A percentile compares a stretch with the other conserved stretches of the same genome.
Evolutionary conservation across 2,329 filamentous ascomycete genomes (phyloP).

Genomic region (Rutstroemia sydowiana): DNA sequence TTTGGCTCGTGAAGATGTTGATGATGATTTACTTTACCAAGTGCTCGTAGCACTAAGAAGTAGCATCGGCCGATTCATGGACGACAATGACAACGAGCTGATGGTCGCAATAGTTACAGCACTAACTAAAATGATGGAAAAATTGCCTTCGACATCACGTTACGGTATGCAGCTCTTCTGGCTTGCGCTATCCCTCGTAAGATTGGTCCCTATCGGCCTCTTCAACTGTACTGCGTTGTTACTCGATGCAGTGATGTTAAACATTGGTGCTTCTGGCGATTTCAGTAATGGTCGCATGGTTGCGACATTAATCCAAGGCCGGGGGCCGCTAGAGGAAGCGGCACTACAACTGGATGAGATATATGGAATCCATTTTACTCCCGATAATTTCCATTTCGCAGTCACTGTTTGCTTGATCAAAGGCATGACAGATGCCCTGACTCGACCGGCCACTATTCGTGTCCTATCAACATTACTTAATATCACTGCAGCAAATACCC

Average conservation of each 20-base stretch:
- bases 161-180: conserved; percentile 65
- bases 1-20: conserved; percentile 62
- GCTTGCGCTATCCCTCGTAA: conserved; percentile 59
- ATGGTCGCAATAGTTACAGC: conserved; percentile 60
- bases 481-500: conserved; percentile 34
- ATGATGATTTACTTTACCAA: conserved; percentile 64
- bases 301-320: conserved; percentile 52
- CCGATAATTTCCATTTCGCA: conserved; percentile 60
- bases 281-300: conserved; percentile 54
- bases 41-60: conserved; percentile 60
- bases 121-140: conserved; percentile 64
- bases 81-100: conserved; percentile 60
- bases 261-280: conserved; percentile 54
- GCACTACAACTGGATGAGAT: conserved; percentile 54
- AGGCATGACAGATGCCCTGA: conserved; percentile 55
- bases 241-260: conserved; percentile 55
- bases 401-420: conserved; percentile 57
- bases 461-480: conserved; percentile 57
- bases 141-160: conserved; percentile 57
- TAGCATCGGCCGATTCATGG: conserved; percentile 56
- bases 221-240: conserved; percentile 62
- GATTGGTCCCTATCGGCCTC: conserved; percentile 53
- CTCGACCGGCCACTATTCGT: conserved; percentile 49
- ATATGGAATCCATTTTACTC: conserved; percentile 58
- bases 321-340: conserved; percentile 53